phyloP scores from a whole-genome alignment of 176 grass and related monocot genomes.

The Hordeum vulgare region MorexV3_pseudomolecules_assembly NC_058519.1:590209333-590209832 shows the following conservation, averaged over 20 bases:
- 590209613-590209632: constrained; percentile 71
- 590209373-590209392: no score
- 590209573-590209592: neutral
- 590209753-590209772: constrained; percentile 49
- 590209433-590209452: neutral
- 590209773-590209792: neutral
- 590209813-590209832: no score
- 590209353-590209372: no score
- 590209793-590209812: neutral
- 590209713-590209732: constrained; percentile 28
- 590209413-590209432: neutral
- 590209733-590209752: constrained; percentile 45
- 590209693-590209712: constrained; percentile 38
- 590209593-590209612: constrained; percentile 38
- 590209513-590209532: constrained; percentile 18
- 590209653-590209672: neutral
- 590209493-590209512: constrained; percentile 21
- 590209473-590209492: constrained; percentile 5
- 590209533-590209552: constrained; percentile 43
- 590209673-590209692: constrained; percentile 59
- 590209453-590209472: neutral
- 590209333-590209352: no score
- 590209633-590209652: constrained; percentile 13
- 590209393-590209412: no score
- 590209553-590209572: constrained; percentile 10